Evolutionary conservation across 768 basidiomycete species (phyloP).

Genomic region (Pholiota microspora): DNA sequence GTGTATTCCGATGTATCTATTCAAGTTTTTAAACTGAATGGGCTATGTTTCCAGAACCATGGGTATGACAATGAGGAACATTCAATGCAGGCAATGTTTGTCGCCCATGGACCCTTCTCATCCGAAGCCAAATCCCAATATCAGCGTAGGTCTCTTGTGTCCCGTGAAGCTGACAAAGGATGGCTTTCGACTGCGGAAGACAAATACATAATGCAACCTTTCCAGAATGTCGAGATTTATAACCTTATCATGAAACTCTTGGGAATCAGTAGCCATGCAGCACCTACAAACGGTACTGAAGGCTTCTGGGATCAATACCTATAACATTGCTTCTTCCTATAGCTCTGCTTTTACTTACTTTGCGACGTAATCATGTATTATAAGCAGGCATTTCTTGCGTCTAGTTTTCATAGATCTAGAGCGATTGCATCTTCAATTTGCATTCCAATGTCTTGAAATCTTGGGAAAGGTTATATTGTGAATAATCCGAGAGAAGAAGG

Average conservation of each 20-base stretch:
- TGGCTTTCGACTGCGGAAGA: slow-evolving; percentile 70
- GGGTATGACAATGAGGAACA: slow-evolving; percentile 82
- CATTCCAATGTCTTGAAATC: no score
- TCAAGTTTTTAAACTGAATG: neutral
- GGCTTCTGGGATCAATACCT: slow-evolving; percentile 87
- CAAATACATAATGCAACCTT: slow-evolving; percentile 76
- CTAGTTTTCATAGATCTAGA: neutral
- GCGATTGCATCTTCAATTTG: no score
- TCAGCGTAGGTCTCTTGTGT: slow-evolving; percentile 24
- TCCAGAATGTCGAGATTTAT: slow-evolving; percentile 85
- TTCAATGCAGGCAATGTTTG: slow-evolving; percentile 87
- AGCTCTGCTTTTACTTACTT: neutral
- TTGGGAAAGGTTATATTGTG: no score
- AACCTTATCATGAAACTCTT: slow-evolving; percentile 76
- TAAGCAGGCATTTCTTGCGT: neutral
- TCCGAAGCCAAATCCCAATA: slow-evolving; percentile 60
- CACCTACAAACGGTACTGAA: slow-evolving; percentile 70
- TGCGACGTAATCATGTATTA: neutral
- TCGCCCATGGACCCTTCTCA: slow-evolving; percentile 90
- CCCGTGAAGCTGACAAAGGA: slow-evolving; percentile 33
- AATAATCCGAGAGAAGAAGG: neutral
- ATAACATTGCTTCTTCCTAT: slow-evolving; percentile 26
- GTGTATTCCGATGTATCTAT: slow-evolving; percentile 23
- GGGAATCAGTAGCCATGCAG: slow-evolving; percentile 54
- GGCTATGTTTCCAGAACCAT: slow-evolving; percentile 73